Percentiles rank a stretch among this genome's conserved stretches.
phyloP scores from a whole-genome alignment of 2,329 filamentous ascomycete species.

The Clonostachys chloroleuca region DNA sequence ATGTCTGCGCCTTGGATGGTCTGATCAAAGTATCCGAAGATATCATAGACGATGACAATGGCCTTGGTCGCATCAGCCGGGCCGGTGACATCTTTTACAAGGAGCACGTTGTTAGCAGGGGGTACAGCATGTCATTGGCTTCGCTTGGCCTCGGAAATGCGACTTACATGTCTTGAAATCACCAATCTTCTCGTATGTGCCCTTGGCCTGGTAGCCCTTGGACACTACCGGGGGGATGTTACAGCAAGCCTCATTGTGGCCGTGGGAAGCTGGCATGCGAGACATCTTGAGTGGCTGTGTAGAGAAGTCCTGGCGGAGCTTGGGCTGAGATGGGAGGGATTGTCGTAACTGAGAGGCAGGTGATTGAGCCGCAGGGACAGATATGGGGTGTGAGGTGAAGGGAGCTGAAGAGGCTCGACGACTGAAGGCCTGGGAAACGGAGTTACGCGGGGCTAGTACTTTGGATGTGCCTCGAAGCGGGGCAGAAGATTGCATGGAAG shows the following conservation, averaged over 20 bases:
- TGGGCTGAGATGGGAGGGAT: not conserved
- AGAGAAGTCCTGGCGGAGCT: not conserved
- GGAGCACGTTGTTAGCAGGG: too few species aligned
- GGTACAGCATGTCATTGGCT: too few species aligned
- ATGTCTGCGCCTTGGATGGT: constrained; percentile 68
- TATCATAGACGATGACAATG: constrained; percentile 60
- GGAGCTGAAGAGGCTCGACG: not conserved
- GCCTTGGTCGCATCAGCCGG: constrained; percentile 47
- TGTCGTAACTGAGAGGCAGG: not conserved
- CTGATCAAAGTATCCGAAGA: constrained; percentile 68
- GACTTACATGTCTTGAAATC: constrained; percentile 46
- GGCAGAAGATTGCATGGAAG: not conserved
- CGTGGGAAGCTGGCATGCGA: constrained; percentile 22
- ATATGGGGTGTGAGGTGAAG: not conserved
- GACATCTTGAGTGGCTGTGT: constrained; percentile 27
- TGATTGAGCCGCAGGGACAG: not conserved
- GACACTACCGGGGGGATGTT: constrained; percentile 54
- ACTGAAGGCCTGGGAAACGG: too few species aligned
- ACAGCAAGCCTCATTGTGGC: constrained; percentile 53
- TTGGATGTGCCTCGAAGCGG: not conserved
- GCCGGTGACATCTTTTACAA: constrained; percentile 40
- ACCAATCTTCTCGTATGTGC: constrained; percentile 50
- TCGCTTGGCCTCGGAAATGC: not conserved
- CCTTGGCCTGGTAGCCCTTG: constrained; percentile 49
- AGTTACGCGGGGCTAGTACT: not conserved